phyloP scores from a whole-genome alignment of 1,139 yeast species.

The Diutina mesorugosa region DNA sequence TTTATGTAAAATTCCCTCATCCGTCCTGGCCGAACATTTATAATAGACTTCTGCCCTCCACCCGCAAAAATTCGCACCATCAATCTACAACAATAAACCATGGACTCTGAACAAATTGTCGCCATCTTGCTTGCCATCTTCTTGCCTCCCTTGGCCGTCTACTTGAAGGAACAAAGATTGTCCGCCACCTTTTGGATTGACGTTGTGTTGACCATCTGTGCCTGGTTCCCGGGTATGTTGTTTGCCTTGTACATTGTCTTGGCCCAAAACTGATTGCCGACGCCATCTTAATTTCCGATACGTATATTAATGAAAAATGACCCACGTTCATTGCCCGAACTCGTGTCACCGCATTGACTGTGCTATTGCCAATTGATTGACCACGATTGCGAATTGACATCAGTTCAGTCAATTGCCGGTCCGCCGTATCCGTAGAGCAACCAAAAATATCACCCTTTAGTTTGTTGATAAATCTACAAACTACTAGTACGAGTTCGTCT shows the following conservation, averaged over 20 bases:
- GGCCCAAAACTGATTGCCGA: background rate
- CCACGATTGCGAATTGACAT: background rate
- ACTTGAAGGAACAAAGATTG: conserved; percentile 43
- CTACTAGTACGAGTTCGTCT: background rate
- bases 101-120: conserved; percentile 32
- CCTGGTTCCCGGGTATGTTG: conserved; percentile 68
- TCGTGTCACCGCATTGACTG: background rate
- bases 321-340: background rate
- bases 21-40: background rate
- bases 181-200: conserved; percentile 51
- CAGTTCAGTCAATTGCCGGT: background rate
- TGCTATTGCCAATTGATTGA: background rate
- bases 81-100: conserved; percentile 5
- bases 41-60: background rate
- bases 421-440: background rate
- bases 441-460: too few relatives aligned
- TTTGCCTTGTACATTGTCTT: conserved; percentile 57
- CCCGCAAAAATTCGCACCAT: background rate
- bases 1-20: background rate
- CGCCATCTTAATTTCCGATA: background rate
- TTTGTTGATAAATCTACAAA: too few relatives aligned
- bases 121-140: conserved; percentile 38
- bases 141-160: conserved; percentile 65
- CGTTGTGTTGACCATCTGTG: conserved; percentile 43
- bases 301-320: background rate